phyloP scores from a whole-genome alignment of 2,329 filamentous ascomycete species.

The Pseudocercospora cruenta region DNA sequence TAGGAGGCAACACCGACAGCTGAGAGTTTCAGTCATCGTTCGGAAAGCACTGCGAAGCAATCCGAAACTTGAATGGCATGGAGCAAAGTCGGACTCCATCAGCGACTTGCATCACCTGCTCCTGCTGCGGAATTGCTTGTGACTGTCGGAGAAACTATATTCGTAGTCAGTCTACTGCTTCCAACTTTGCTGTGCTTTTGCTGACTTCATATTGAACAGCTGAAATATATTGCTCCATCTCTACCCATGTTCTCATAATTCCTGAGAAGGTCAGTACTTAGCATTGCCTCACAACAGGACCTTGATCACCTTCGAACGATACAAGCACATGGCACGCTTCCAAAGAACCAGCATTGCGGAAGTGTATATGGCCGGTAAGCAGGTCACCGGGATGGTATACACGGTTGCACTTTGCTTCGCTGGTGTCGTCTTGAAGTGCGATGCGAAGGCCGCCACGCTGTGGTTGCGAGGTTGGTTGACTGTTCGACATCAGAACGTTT shows the following conservation, averaged over 20 bases:
- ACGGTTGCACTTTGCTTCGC: not conserved
- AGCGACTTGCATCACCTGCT: not conserved
- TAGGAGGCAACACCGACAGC: constrained; percentile 7
- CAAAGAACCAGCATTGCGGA: not conserved
- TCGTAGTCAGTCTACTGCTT: not conserved
- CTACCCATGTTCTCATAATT: not conserved
- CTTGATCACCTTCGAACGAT: not conserved
- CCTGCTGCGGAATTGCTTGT: not conserved
- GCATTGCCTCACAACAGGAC: not conserved
- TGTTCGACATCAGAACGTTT: not conserved
- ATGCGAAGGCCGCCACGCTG: not conserved
- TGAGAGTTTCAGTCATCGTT: not conserved
- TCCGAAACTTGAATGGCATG: constrained; percentile 13
- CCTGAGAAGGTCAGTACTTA: not conserved
- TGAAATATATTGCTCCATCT: not conserved
- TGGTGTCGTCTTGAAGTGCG: not conserved
- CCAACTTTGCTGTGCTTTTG: not conserved
- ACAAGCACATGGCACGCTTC: not conserved
- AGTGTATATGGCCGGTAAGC: constrained; percentile 3
- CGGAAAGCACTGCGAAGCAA: constrained; percentile 12
- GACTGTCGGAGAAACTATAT: not conserved
- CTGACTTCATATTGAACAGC: not conserved
- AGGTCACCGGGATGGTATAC: constrained; percentile 8
- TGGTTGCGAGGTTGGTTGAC: not conserved
- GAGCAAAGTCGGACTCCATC: not conserved